A percentile compares a stretch with the other conserved stretches of the same genome.
These are phyloP conservation scores for Populus nigra DNA, from an alignment of 345 rosid species.

Conservation along the genomic window DNA sequence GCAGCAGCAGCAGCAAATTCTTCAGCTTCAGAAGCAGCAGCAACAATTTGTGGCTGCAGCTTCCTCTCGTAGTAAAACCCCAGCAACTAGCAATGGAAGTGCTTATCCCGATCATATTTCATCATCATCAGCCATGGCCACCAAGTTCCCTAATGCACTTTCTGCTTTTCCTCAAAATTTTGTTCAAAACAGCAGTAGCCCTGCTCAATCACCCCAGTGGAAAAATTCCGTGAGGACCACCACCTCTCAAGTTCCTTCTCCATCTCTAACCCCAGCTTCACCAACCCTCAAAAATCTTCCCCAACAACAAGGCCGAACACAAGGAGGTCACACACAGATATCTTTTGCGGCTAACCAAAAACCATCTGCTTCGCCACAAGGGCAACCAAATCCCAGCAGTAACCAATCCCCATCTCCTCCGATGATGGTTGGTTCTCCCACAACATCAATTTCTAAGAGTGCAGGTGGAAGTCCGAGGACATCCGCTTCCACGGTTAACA, in stretches of 20 bases:
- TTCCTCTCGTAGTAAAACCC: conserved; percentile 63
- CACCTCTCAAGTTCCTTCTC: conserved; percentile 52
- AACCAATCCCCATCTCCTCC: conserved; percentile 69
- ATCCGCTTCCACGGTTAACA: conserved; percentile 57
- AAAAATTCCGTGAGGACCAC: conserved; percentile 62
- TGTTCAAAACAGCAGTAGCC: conserved; percentile 61
- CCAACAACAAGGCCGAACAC: conserved; percentile 71
- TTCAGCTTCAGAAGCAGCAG: conserved; percentile 70
- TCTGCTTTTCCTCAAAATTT: conserved; percentile 67
- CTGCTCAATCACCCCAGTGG: conserved; percentile 81
- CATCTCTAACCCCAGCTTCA: conserved; percentile 51
- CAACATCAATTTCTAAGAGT: conserved; percentile 76
- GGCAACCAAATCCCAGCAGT: conserved; percentile 47
- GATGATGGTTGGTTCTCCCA: conserved; percentile 69
- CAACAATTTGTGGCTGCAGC: conserved; percentile 56
- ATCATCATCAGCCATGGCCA: conserved; percentile 45
- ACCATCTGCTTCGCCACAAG: conserved; percentile 39
- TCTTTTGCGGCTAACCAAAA: conserved; percentile 78
- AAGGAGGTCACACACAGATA: conserved; percentile 63
- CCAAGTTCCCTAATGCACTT: conserved; percentile 55
- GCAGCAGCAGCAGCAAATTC: conserved; percentile 46
- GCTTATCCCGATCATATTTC: conserved; percentile 61
- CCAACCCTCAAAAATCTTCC: conserved; percentile 54
- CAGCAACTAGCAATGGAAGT: conserved; percentile 57
- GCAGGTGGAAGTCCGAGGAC: conserved; percentile 92